Base-by-base conservation (phyloP, 306 rosid species). In the Glycine tomentella region DNA sequence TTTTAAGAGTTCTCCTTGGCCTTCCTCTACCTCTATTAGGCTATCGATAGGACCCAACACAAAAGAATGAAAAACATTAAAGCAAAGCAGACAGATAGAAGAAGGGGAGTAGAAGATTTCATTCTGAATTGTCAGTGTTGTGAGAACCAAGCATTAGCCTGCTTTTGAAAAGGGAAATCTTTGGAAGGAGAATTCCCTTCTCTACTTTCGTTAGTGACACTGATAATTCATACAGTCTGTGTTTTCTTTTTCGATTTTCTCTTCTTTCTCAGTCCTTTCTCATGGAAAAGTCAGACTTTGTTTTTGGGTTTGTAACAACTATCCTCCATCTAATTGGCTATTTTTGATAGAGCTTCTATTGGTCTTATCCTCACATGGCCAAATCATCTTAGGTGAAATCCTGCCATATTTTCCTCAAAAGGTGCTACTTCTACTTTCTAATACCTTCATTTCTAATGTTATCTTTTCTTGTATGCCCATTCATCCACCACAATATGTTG, bases 11-110 rank as follows among this genome's bases (percentile, higher is more conserved):
- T 17, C 16, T 53, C 61, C 57, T 14, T 46, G 63, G 34, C 50
- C 70, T 57, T 75, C 55, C 25, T 13, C 81, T 73, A 75, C 42
- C 62, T 74, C 77, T 10, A 48, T 70, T 57, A 45, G 52, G 11
- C 20, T 36, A 38, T 38, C 3, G 1, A 13, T 38, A 34, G 49
- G 25, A 64, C 49, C 49, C 6, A 38, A 2, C 13, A 65, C 49
- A 38, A 14, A 36, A 7, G 71, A 65, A 40, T 40, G 51, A 65
- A 65, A n/a, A 0, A 40, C 40, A 34, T 65, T 44, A 40, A 65
- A 14, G 50, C 71, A 38, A 65, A 40, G 50, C 48, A 65, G 3
- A 65, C 12, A 13, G 56, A 44, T 68, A 40, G 70, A 13, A 65
- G 33, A 14, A 66, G 51, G 72, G 50, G 52, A 66, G 34, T 10